A percentile compares a stretch with the other conserved stretches of the same genome.
Evolutionary conservation across 805 yeast species (phyloP).

Genomic region (Cyberlindnera saturnus): DNA sequence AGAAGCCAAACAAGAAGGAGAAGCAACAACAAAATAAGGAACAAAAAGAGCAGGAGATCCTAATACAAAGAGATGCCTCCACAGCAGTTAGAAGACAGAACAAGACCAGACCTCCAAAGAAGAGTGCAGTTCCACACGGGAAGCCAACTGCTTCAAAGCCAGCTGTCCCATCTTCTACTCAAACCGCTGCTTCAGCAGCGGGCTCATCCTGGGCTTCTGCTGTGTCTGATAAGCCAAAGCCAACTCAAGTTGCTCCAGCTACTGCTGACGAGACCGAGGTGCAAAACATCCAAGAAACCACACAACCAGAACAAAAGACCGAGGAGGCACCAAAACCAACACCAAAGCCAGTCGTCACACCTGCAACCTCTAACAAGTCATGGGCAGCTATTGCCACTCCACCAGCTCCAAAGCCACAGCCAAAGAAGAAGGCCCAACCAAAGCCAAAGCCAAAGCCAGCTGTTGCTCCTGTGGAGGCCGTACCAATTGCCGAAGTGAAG

Average conservation of each 20-base stretch:
- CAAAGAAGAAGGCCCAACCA: constrained; percentile 17
- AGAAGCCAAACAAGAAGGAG: constrained; percentile 56
- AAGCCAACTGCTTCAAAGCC: constrained; percentile 7
- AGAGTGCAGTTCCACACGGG: constrained; percentile 1
- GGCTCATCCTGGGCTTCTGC: constrained; percentile 27
- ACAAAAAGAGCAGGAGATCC: constrained; percentile 18
- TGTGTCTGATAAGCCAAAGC: constrained; percentile 20
- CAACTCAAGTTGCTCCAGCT: constrained; percentile 13
- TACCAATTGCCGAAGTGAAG: constrained; percentile 24
- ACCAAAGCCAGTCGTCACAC: constrained; percentile 16
- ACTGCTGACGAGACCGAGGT: constrained; percentile 2
- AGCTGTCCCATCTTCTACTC: constrained; percentile 9
- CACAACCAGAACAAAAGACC: constrained; percentile 2
- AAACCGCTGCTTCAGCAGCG: constrained; percentile 16
- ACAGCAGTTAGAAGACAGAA: constrained; percentile 7
- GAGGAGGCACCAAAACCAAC: constrained; percentile 11
- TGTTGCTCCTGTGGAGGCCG: constrained; percentile 5
- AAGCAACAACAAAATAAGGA: constrained; percentile 28
- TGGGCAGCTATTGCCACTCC: constrained; percentile 73
- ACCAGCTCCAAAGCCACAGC: constrained; percentile 24
- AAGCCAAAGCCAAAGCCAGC: constrained; percentile 19
- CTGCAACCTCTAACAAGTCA: constrained; percentile 33
- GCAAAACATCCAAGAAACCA: background rate
- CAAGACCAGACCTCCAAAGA: constrained; percentile 18
- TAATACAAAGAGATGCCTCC: constrained; percentile 17